These are phyloP conservation scores for Hanseniaspora uvarum DNA, from an alignment of 1,139 yeast species.

Conservation along the genomic window DNA sequence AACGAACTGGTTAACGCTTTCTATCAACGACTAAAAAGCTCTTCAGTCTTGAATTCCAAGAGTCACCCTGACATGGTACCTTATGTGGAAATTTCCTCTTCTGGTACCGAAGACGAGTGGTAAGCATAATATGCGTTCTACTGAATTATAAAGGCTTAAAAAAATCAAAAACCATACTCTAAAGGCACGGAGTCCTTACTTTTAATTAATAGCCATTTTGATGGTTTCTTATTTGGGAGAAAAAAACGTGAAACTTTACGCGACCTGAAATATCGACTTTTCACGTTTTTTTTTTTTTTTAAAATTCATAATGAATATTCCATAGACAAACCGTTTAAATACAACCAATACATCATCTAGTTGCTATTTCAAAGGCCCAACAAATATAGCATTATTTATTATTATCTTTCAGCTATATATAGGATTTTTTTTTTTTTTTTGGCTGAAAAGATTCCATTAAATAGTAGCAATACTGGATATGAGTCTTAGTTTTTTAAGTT, in stretches of 20 bases:
- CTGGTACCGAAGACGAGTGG: not conserved
- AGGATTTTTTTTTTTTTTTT: not conserved
- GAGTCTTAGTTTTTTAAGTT: not conserved
- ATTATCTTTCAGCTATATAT: not conserved
- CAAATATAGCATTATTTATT: not conserved
- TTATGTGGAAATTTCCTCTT: not conserved
- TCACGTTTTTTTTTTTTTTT: not conserved
- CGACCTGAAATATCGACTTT: not conserved
- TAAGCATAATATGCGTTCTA: not conserved
- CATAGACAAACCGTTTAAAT: not conserved
- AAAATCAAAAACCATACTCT: too few species aligned
- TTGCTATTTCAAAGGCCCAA: not conserved
- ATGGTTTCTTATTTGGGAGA: too few species aligned
- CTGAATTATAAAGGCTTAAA: too few species aligned
- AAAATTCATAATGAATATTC: not conserved
- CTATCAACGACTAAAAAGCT: slow-evolving; percentile 33
- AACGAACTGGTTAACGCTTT: slow-evolving; percentile 55
- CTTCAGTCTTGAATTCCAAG: not conserved
- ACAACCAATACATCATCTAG: not conserved
- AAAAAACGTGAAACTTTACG: not conserved
- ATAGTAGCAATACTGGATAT: not conserved
- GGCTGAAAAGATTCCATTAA: not conserved
- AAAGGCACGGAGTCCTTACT: too few species aligned
- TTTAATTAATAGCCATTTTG: not conserved
- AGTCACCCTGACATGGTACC: not conserved